These are phyloP conservation scores for Pseudogymnoascus sp. DNA, from an alignment of 2,329 filamentous ascomycete genomes.

Conservation along the genomic window DNA sequence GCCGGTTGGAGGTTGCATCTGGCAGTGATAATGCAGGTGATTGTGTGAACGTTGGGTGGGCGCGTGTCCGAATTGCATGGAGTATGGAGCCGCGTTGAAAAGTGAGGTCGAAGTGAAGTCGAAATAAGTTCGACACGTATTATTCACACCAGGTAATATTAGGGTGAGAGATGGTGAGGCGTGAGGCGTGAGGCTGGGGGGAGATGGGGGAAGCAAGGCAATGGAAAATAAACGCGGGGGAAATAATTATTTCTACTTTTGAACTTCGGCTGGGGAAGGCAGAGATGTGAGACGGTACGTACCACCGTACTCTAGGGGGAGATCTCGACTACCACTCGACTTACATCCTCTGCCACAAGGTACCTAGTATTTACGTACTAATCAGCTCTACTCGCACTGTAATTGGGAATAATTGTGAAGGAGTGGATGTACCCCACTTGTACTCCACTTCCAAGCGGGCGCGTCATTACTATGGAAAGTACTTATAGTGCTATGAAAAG, in stretches of 20 bases:
- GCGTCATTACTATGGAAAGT: not conserved
- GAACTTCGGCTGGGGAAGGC: constrained; percentile 2
- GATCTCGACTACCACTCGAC: not conserved
- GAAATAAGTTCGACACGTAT: not conserved
- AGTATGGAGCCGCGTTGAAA: not conserved
- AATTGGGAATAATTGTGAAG: not conserved
- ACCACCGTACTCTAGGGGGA: not conserved
- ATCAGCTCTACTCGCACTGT: not conserved
- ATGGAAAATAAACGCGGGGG: not conserved
- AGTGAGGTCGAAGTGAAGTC: constrained; percentile 3
- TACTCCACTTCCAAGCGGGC: not conserved
- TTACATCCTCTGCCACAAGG: no score
- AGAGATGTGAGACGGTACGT: not conserved
- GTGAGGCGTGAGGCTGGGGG: constrained; percentile 3
- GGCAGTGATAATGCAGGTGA: constrained; percentile 6
- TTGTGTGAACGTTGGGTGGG: not conserved
- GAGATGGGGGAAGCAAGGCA: not conserved
- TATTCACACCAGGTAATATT: not conserved
- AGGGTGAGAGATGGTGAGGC: not conserved
- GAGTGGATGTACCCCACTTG: not conserved
- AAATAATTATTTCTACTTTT: not conserved
- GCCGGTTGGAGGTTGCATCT: constrained; percentile 27
- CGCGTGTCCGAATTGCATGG: constrained; percentile 1
- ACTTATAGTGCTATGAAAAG: no score
- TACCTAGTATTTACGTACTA: constrained; percentile 1